These are phyloP conservation scores for Fusarium sterilihyphosum DNA, from an alignment of 2,329 filamentous ascomycete species.

Conservation along the genomic window DNA sequence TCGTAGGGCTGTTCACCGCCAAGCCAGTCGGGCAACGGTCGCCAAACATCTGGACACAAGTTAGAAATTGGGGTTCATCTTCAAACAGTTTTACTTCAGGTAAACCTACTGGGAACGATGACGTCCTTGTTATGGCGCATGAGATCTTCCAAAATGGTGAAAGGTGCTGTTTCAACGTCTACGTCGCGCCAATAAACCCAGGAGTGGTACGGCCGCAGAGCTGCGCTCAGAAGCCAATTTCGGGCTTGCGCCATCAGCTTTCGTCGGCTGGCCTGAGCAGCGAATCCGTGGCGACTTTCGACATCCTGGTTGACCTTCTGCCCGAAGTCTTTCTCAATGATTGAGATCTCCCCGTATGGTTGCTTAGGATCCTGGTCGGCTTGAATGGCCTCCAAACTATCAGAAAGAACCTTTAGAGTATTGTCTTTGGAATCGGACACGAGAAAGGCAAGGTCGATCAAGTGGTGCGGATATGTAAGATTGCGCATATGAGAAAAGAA, in stretches of 20 bases:
- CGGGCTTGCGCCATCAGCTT: slow-evolving; percentile 98
- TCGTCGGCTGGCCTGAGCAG: slow-evolving; percentile 89
- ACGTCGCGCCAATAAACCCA: slow-evolving; percentile 99
- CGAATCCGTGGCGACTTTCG: slow-evolving; percentile 96
- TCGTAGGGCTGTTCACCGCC: slow-evolving; percentile 98
- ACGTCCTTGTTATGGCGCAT: slow-evolving; percentile 99
- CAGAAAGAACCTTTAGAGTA: slow-evolving; percentile 79
- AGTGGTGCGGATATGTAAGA: slow-evolving; percentile 94
- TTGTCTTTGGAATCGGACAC: slow-evolving; percentile 97
- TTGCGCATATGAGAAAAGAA: slow-evolving; percentile 98
- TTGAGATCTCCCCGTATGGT: slow-evolving; percentile 94
- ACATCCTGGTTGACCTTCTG: slow-evolving; percentile 98
- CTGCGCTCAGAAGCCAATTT: slow-evolving; percentile 96
- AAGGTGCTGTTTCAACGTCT: slow-evolving; percentile 96
- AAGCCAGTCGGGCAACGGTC: slow-evolving; percentile 98
- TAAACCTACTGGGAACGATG: slow-evolving; percentile 90
- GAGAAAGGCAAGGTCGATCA: slow-evolving; percentile 95
- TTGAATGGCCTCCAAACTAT: slow-evolving; percentile 82
- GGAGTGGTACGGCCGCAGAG: slow-evolving; percentile 91
- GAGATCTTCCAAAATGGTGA: slow-evolving; percentile 95
- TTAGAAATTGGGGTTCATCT: slow-evolving; percentile 36
- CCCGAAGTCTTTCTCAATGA: slow-evolving; percentile 98
- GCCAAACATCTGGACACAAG: slow-evolving; percentile 83
- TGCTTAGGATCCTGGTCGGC: slow-evolving; percentile 80
- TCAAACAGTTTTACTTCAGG: background rate